Evolutionary conservation across 2,329 filamentous ascomycete genomes (phyloP), one percentile per base, ranked within the genome.

Genomic region (Conoideocrella luteorostrata): DNA sequence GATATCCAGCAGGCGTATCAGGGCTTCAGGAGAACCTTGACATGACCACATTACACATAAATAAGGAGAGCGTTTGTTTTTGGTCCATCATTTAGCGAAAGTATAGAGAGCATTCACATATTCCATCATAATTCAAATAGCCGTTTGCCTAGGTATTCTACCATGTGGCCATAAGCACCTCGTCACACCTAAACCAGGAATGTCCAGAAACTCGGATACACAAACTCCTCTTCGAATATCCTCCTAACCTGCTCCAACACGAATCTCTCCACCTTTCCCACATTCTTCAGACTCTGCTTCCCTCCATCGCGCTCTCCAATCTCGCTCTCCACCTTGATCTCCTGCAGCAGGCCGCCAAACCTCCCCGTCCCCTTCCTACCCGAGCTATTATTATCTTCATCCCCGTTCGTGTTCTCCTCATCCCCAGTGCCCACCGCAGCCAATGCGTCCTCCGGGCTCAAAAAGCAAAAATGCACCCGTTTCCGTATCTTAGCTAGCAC

Each of bases 141-240:
- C n/a, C n/a, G n/a, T n/a, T n/a, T n/a, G n/a, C n/a, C n/a, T n/a
- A n/a, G n/a, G n/a, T n/a, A n/a, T n/a, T n/a, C n/a, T n/a, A n/a
- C n/a, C n/a, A n/a, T n/a, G n/a, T n/a, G n/a, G n/a, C n/a, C n/a
- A 30, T 15, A 10, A 18, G 3, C 30, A 17, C 18, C 28, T 24
- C 26, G 2, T 13, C 12, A 12, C n/a, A 20, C 22, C 57, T 66
- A 95, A 35, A 97, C 84, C 56, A 98, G 69, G 64, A 97, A 96
- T 1, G 91, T 97, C 90, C 91, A 97, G 66, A 94, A 97, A 65
- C 90, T 96, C 35, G 93, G 93, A 68, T 95, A 97, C 49, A 97
- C 90, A 68, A 97, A 93, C 64, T 98, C 93, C 61, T 97, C 93
- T 66, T 98, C 93, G 58, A 98, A 97, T 55, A 98, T 97, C 58